These are phyloP conservation scores for Rubus parviflorus DNA, from an alignment of 306 rosid genomes.

Conservation along the genomic window DNA sequence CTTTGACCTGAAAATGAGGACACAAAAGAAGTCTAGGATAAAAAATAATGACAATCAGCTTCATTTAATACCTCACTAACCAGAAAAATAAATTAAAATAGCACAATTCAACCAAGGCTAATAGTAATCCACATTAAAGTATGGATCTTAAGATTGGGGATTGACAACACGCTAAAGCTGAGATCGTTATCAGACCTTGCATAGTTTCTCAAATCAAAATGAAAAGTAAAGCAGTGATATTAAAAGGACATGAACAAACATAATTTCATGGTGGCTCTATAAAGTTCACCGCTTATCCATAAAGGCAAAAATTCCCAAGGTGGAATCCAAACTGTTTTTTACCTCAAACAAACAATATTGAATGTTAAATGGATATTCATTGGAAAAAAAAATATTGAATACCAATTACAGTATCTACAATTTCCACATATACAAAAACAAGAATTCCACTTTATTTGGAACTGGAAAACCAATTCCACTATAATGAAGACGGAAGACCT, in stretches of 20 bases:
- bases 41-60: slow-evolving; percentile 4
- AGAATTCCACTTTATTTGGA: not conserved
- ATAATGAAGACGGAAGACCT: too few species aligned
- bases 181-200: not conserved
- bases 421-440: not conserved
- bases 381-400: not conserved
- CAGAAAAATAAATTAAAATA: not conserved
- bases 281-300: not conserved
- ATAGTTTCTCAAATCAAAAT: not conserved
- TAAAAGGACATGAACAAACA: not conserved
- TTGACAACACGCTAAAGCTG: not conserved
- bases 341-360: not conserved
- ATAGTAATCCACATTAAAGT: not conserved
- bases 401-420: not conserved
- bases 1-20: slow-evolving; percentile 51
- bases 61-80: slow-evolving; percentile 5
- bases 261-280: not conserved
- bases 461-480: not conserved
- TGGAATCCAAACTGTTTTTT: not conserved
- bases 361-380: not conserved
- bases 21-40: slow-evolving; percentile 7
- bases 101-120: not conserved
- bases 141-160: not conserved
- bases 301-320: not conserved
- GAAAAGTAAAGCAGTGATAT: not conserved